These are phyloP conservation scores for Rhododendron kiyosumense DNA, from an alignment of 148 eudicot genomes.

Conservation along the genomic window DNA sequence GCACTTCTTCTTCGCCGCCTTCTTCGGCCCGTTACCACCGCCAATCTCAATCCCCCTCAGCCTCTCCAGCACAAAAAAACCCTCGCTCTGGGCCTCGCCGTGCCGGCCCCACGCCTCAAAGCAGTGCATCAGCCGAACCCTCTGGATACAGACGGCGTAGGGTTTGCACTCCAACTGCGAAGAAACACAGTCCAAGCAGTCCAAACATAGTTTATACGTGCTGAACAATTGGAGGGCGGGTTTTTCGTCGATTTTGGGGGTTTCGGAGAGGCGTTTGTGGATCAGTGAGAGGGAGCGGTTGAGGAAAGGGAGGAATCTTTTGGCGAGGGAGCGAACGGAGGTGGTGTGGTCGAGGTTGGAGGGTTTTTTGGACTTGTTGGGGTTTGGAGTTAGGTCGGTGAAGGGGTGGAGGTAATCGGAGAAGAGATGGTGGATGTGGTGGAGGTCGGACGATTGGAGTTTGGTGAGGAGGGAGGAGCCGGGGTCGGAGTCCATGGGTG, in stretches of 20 bases:
- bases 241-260: conserved; percentile 33
- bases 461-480: conserved; percentile 41
- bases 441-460: conserved; percentile 45
- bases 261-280: conserved; percentile 58
- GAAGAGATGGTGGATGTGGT: conserved; percentile 31
- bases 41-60: conserved; percentile 20
- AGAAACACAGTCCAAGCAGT: conserved; percentile 39
- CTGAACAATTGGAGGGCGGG: conserved; percentile 29
- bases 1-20: conserved; percentile 7
- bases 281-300: conserved; percentile 39
- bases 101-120: conserved; percentile 51
- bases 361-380: conserved; percentile 31
- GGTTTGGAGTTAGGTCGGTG: conserved; percentile 12
- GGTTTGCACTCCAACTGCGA: conserved; percentile 51
- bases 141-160: conserved; percentile 46
- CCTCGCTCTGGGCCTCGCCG: conserved; percentile 48
- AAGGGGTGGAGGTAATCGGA: conserved; percentile 41
- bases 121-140: conserved; percentile 53
- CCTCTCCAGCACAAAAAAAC: conserved; percentile 43
- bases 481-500: conserved; percentile 36
- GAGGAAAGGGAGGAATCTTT: conserved; percentile 45
- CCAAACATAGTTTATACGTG: conserved; percentile 43
- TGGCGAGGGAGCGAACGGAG: conserved; percentile 52
- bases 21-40: conserved; percentile 14
- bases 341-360: conserved; percentile 22